Conservation (phyloP, 768 basidiomycete genomes). For the Glaciozyma antarctica region DNA sequence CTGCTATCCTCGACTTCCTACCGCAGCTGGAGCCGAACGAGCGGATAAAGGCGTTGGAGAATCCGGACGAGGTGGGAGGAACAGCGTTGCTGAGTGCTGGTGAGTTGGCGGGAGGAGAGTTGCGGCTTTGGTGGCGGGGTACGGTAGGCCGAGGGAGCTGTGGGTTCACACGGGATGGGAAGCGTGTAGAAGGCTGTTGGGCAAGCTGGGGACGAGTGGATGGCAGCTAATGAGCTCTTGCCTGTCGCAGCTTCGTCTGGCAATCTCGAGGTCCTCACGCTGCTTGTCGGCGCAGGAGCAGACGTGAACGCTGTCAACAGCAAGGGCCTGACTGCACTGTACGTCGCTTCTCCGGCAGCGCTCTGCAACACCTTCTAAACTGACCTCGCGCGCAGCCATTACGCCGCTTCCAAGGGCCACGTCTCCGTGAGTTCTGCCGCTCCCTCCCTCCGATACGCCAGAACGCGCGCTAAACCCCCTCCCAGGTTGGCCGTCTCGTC, state of each 20-base stretch:
- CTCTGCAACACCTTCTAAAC: too few relatives aligned
- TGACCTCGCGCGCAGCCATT: conserved; percentile 52
- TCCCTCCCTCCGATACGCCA: conserved; percentile 35
- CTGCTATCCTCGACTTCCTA: conserved; percentile 21
- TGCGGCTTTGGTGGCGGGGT: neutral
- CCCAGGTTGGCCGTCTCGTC: conserved; percentile 34
- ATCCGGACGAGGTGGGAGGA: conserved; percentile 18
- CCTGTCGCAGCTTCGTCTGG: conserved; percentile 62
- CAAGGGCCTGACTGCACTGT: conserved; percentile 78
- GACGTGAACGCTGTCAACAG: conserved; percentile 68
- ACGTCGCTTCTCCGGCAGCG: conserved; percentile 38
- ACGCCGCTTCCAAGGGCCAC: conserved; percentile 83
- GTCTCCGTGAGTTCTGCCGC: conserved; percentile 51
- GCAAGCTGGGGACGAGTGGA: too few relatives aligned
- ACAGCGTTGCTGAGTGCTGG: conserved; percentile 25
- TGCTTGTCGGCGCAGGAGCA: conserved; percentile 71
- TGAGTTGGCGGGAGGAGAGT: neutral
- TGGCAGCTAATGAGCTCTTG: neutral
- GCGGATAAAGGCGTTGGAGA: conserved; percentile 18
- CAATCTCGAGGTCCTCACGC: conserved; percentile 60
- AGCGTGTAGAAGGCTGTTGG: neutral
- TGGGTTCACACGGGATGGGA: too few relatives aligned
- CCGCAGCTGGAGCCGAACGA: conserved; percentile 1
- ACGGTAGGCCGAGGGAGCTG: neutral
- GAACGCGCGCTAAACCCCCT: neutral